Evolutionary conservation across 2,329 filamentous ascomycete genomes (phyloP), one percentile per base, ranked within the genome.

Genomic region (Fusarium transvaalense): DNA sequence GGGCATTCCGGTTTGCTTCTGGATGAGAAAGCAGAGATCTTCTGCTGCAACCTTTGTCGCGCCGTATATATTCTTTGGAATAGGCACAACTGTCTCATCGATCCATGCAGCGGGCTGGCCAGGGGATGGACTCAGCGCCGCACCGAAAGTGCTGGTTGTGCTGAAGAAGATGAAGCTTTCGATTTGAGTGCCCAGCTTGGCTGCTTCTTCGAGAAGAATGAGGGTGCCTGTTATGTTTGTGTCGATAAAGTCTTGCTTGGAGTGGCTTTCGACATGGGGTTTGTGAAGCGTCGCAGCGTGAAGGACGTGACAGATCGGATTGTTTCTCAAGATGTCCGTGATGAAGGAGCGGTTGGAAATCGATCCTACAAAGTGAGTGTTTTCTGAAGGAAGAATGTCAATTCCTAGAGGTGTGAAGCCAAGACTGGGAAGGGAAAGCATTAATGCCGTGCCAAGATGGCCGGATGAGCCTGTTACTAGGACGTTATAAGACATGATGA

Each of bases 61-160:
- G 55, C 83, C 83, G 65, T 84, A 84, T 43, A 84, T 82, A 71
- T 84, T 84, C 61, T 84, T 84, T 3, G 82, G 81, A 21, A 76
- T 65, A 0, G 82, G 79, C 0, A 75, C 73, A 10, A 83, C 78
- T 0, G 62, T 37, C 67, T 84, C 82, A 67, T 80, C 75, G 64
- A 84, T 84, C 82, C 82, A 83, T 2, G 76, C 80, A 0, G 82
- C 82, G 2, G 82, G 80, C 0, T 61, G 50, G 2, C 80, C 80
- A 0, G 74, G 74, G 3, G 60, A 50, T 0, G 81, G 80, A 51
- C 77, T 78, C 10, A 84, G 72, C 1, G 82, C 81, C 1, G 68
- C 60, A 25, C 82, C 82, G 27, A 83, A 83, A 1, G 80, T 68
- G n/a, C 82, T 83, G 2, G 82, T 84, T 1, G 82, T 83, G 66